Base-by-base conservation (phyloP, 345 rosid species). In the Rubroshorea leprosula region DNA sequence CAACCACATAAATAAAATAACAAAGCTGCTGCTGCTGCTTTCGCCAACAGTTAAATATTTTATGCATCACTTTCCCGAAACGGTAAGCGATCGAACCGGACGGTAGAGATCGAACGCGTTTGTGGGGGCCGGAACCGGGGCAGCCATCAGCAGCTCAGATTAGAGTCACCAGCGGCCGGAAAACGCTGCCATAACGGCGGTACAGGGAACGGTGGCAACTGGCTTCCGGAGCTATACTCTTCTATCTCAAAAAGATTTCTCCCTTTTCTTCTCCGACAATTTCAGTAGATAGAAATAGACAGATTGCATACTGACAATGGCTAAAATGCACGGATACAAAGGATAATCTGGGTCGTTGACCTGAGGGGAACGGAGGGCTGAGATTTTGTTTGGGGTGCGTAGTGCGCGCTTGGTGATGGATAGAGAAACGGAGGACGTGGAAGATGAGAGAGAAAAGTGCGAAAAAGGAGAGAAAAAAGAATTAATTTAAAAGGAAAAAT, bases 101-200 rank as follows among this genome's bases (percentile, higher is more conserved):
- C 65, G 57, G 44, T 26, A 13, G 17, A 12, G 60, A 66, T 58
- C 68, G 19, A 56, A 35, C 7, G 41, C 41, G n/a, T 35, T 13
- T 6, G 41, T 1, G 12, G 41, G 22, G 17, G 27, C 15, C 23
- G n/a, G 23, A 1, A 3, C 55, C 57, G 66, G 62, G 62, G 43
- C 57, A 15, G 22, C 14, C 60, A 49, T 38, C 65, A 23, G 63
- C 63, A n/a, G 52, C 29, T 19, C 60, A 23, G 64, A 67, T 26
- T 65, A 6, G 29, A 59, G 53, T 60, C 72, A 41, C 70, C 74
- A 43, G 74, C 41, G 62, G 61, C 50, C 45, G 57, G 59, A 63
- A 53, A 59, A 65, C 19, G 60, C 47, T 50, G 58, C 49, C 55
- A 16, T 7, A 51, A 38, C 35, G 35, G 35, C 35, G 35, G 35